Evolutionary conservation across 202 grass and related monocot species (phyloP).

Genomic region (Saccharum hybrid): DNA sequence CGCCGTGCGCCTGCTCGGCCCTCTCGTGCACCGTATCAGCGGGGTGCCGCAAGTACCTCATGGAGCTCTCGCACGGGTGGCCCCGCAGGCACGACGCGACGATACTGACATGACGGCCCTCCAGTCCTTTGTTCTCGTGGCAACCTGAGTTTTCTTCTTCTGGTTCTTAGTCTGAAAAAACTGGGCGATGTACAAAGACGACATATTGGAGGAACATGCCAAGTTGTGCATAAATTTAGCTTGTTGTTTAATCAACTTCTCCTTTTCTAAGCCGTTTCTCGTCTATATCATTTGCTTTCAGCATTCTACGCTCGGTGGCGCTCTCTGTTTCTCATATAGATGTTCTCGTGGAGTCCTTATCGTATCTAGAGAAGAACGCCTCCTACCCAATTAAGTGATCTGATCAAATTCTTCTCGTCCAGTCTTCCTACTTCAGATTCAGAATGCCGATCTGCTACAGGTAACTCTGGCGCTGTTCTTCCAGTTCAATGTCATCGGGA

Average conservation of each 20-base stretch:
- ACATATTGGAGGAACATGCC: background rate
- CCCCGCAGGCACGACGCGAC: too few species aligned
- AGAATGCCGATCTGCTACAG: constrained; percentile 11
- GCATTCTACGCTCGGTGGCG: constrained; percentile 96
- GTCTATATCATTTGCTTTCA: constrained; percentile 47
- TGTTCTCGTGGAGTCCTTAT: background rate
- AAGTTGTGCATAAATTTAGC: background rate
- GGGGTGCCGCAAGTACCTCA: too few species aligned
- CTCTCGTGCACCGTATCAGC: too few species aligned
- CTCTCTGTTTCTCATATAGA: constrained; percentile 81
- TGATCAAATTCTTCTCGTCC: background rate
- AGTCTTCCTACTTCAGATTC: background rate
- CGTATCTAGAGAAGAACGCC: background rate
- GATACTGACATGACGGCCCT: too few species aligned
- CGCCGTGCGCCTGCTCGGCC: too few species aligned
- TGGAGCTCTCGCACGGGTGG: too few species aligned
- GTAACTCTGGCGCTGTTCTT: background rate
- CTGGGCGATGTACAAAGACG: constrained; percentile 15
- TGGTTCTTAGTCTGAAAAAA: constrained; percentile 47
- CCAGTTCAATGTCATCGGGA: background rate
- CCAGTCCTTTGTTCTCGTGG: too few species aligned
- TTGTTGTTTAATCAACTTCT: background rate
- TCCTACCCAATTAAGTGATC: constrained; percentile 34
- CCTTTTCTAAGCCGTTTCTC: background rate
- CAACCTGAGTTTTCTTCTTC: constrained; percentile 37